A percentile compares a stretch with the other conserved stretches of the same genome.
Evolutionary conservation across 345 rosid genomes (phyloP).

Genomic region (Clausena lansium): DNA sequence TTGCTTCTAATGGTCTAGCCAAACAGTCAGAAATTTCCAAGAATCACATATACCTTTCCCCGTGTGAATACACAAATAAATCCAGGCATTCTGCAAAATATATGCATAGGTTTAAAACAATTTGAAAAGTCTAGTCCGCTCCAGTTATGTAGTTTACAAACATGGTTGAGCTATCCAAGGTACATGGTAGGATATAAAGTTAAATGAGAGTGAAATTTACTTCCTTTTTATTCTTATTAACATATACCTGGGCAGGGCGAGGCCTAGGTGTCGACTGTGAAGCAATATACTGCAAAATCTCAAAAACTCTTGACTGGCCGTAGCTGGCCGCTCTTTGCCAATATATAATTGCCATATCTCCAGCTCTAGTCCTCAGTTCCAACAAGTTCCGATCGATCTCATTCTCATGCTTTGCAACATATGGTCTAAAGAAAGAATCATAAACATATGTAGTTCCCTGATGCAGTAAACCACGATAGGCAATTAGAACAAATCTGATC

Average conservation of each 20-base stretch:
- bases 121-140: neutral
- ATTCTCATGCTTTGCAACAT: slow-evolving; percentile 54
- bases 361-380: slow-evolving; percentile 55
- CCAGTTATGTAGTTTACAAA: neutral
- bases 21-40: neutral
- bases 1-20: neutral
- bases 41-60: neutral
- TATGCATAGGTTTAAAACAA: neutral
- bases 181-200: neutral
- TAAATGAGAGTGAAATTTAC: neutral
- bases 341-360: slow-evolving; percentile 47
- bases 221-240: neutral
- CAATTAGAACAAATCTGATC: neutral
- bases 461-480: neutral
- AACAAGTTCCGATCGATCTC: slow-evolving; percentile 62
- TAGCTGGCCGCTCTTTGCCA: slow-evolving; percentile 58
- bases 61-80: neutral
- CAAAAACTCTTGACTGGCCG: slow-evolving; percentile 49
- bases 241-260: slow-evolving; percentile 44
- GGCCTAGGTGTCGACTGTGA: slow-evolving; percentile 52
- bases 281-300: slow-evolving; percentile 49
- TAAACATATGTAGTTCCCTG: slow-evolving; percentile 73
- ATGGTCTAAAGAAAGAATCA: slow-evolving; percentile 62
- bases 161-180: neutral
- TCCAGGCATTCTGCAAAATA: neutral